These are phyloP conservation scores for Nakazawaea populi DNA, from an alignment of 805 yeast genomes.

Conservation along the genomic window DNA sequence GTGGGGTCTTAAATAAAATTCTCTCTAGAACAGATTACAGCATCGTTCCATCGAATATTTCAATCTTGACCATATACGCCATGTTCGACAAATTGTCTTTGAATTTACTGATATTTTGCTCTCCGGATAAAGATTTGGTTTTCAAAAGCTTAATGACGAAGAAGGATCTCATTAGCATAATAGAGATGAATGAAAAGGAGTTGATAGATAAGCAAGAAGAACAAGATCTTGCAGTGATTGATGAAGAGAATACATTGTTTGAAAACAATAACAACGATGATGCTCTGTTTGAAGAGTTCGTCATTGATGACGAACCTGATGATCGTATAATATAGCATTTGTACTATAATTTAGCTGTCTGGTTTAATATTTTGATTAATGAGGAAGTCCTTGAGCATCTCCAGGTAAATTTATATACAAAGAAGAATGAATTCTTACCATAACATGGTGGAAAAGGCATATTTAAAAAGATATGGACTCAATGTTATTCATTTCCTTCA, in stretches of 20 bases:
- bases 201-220: constrained; percentile 1
- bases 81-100: constrained; percentile 33
- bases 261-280: background rate
- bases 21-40: constrained; percentile 14
- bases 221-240: background rate
- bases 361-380: background rate
- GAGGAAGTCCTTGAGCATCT: too few species aligned
- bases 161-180: constrained; percentile 21
- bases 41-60: constrained; percentile 23
- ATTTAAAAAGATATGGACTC: too few species aligned
- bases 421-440: too few species aligned
- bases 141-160: constrained; percentile 31
- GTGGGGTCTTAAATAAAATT: constrained; percentile 11
- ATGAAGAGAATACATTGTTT: background rate
- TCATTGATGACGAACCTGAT: background rate
- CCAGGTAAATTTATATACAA: too few species aligned
- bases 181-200: constrained; percentile 8
- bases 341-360: background rate
- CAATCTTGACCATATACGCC: constrained; percentile 29
- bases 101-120: constrained; percentile 23
- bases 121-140: constrained; percentile 18
- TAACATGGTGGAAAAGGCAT: too few species aligned
- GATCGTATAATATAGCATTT: background rate
- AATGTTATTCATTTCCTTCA: too few species aligned
- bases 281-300: background rate